A percentile compares a stretch with the other conserved stretches of the same genome.
phyloP scores from a whole-genome alignment of 306 rosid genomes.

The Cyamopsis tetragonoloba region DNA sequence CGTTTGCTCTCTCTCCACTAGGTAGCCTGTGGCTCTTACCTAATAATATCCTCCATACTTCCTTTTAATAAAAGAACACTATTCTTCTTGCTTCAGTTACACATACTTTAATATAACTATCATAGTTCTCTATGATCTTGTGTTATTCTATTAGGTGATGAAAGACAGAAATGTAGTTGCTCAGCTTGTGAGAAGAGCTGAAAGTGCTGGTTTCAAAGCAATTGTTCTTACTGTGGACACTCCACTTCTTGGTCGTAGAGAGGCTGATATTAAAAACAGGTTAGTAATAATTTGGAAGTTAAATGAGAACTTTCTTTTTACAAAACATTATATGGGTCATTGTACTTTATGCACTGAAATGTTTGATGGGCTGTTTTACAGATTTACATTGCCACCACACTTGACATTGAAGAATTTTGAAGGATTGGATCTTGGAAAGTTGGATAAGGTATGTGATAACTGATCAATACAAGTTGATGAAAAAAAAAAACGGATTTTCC shows the following conservation, averaged over 20 bases:
- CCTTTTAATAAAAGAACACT: neutral
- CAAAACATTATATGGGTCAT: neutral
- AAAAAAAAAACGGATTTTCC: no score
- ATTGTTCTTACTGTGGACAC: constrained; percentile 94
- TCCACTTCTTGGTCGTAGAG: constrained; percentile 92
- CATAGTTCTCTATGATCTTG: neutral
- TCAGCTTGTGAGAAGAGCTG: constrained; percentile 96
- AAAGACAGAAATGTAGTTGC: constrained; percentile 74
- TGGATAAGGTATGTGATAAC: constrained; percentile 47
- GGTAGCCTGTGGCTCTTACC: neutral
- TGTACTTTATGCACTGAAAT: neutral
- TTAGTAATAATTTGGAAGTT: constrained; percentile 20
- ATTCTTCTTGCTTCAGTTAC: constrained; percentile 8
- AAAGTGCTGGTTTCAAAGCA: constrained; percentile 95
- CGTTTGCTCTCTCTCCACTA: constrained; percentile 4
- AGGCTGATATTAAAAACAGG: constrained; percentile 98
- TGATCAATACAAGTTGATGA: no score
- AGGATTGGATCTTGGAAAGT: constrained; percentile 67
- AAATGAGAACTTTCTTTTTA: neutral
- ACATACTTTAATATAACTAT: neutral
- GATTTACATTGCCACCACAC: constrained; percentile 73
- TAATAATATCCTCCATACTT: neutral
- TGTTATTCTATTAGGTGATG: constrained; percentile 45
- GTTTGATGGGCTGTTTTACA: constrained; percentile 34
- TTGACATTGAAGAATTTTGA: constrained; percentile 80